Evolutionary conservation across 768 basidiomycete genomes (phyloP).

Genomic region (Butyriboletus loyo): DNA sequence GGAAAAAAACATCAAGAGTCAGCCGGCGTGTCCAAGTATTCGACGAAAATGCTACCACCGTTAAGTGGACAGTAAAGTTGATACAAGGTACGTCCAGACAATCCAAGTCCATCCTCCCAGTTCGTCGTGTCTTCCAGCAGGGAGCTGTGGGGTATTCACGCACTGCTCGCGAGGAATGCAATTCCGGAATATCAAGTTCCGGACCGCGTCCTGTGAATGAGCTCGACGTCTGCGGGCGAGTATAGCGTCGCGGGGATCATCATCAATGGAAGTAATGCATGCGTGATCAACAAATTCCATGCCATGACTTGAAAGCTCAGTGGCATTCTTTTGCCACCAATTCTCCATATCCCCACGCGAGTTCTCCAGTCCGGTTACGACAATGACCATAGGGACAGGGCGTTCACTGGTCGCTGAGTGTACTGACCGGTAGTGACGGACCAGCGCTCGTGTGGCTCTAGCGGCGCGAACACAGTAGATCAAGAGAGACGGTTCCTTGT

Average conservation of each 20-base stretch:
- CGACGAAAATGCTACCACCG: neutral
- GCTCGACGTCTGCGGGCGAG: conserved; percentile 18
- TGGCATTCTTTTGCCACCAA: conserved; percentile 33
- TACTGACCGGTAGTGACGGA: conserved; percentile 39
- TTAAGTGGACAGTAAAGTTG: conserved; percentile 3
- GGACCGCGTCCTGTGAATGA: conserved; percentile 23
- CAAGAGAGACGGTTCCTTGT: conserved; percentile 37
- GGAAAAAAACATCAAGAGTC: neutral
- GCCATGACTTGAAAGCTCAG: conserved; percentile 13
- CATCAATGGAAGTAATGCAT: conserved; percentile 32
- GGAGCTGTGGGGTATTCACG: neutral
- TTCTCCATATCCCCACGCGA: conserved; percentile 31
- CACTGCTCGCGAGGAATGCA: conserved; percentile 6
- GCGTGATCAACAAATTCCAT: conserved; percentile 32
- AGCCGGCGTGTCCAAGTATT: neutral
- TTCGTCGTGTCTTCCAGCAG: neutral
- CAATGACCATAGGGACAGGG: conserved; percentile 35
- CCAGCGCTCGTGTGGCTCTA: conserved; percentile 36
- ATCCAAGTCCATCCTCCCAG: conserved; percentile 10
- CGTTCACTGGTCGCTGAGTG: conserved; percentile 28
- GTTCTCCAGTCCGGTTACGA: conserved; percentile 41
- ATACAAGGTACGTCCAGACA: conserved; percentile 15
- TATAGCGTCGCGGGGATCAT: conserved; percentile 16
- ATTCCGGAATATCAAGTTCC: conserved; percentile 23
- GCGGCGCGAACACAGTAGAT: conserved; percentile 41